Conservation (phyloP, 768 basidiomycete species). For the Cytidiella melzeri region DNA sequence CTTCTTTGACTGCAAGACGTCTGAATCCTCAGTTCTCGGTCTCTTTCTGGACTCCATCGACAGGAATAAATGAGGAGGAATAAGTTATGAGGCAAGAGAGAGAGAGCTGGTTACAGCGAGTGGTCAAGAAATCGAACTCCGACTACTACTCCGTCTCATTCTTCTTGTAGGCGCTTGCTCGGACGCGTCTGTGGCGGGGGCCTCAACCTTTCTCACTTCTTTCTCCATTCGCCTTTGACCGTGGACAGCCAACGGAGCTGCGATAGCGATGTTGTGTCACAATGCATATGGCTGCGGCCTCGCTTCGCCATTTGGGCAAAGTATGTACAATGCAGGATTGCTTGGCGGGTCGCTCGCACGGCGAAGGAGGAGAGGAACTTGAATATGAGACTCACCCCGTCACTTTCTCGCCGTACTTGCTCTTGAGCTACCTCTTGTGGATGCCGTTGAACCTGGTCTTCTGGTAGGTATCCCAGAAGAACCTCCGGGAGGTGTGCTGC, state of each 20-base stretch:
- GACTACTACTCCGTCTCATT: neutral
- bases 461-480: neutral
- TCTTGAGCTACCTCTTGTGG: neutral
- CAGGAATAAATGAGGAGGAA: constrained; percentile 3
- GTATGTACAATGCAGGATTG: too few relatives aligned
- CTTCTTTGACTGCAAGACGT: constrained; percentile 22
- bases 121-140: constrained; percentile 3
- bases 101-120: neutral
- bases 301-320: too few relatives aligned
- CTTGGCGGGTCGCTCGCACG: too few relatives aligned
- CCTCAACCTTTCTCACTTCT: too few relatives aligned
- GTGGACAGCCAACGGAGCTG: too few relatives aligned
- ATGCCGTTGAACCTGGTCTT: neutral
- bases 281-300: too few relatives aligned
- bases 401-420: neutral
- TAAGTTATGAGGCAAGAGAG: constrained; percentile 1
- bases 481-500: neutral
- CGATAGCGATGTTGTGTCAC: too few relatives aligned
- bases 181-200: neutral
- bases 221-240: too few relatives aligned
- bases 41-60: constrained; percentile 23
- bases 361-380: too few relatives aligned
- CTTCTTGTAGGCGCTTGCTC: too few relatives aligned
- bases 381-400: neutral
- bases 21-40: constrained; percentile 21